A percentile compares a stretch with the other conserved stretches of the same genome.
phyloP scores from a whole-genome alignment of 257 asterid genomes.

The Jasminum sambac region DNA sequence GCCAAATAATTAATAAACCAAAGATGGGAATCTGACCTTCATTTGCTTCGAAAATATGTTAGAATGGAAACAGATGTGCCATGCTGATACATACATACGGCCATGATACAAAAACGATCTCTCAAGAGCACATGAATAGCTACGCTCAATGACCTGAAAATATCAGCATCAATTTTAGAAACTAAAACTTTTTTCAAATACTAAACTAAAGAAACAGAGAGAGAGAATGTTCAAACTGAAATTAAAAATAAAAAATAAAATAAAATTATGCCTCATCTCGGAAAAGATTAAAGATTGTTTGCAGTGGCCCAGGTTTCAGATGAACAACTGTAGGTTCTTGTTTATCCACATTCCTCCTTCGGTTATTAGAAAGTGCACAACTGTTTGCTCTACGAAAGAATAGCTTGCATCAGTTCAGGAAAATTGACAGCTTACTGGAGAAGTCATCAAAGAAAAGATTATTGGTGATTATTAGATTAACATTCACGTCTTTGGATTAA shows the following conservation, averaged over 20 bases:
- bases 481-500: slow-evolving; percentile 18
- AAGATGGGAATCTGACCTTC: slow-evolving; percentile 53
- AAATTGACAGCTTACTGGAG: slow-evolving; percentile 4
- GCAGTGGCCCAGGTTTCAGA: slow-evolving; percentile 86
- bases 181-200: neutral
- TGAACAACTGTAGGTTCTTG: slow-evolving; percentile 63
- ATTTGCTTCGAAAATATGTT: slow-evolving; percentile 90
- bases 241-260: too few relatives aligned
- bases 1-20: slow-evolving; percentile 14
- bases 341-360: slow-evolving; percentile 45
- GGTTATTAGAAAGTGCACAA: slow-evolving; percentile 47
- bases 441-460: slow-evolving; percentile 7
- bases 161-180: slow-evolving; percentile 22
- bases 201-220: slow-evolving; percentile 12
- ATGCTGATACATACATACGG: slow-evolving; percentile 78
- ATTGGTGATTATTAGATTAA: slow-evolving; percentile 13
- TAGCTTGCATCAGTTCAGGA: slow-evolving; percentile 17
- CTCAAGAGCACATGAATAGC: slow-evolving; percentile 96
- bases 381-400: slow-evolving; percentile 53
- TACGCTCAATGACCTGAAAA: slow-evolving; percentile 81
- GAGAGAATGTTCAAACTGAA: slow-evolving; percentile 18
- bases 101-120: slow-evolving; percentile 93
- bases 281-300: slow-evolving; percentile 75
- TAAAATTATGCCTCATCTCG: slow-evolving; percentile 72
- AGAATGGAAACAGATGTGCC: slow-evolving; percentile 94